Conservation (phyloP, 257 asterid species). For the Agastache rugosa region DNA sequence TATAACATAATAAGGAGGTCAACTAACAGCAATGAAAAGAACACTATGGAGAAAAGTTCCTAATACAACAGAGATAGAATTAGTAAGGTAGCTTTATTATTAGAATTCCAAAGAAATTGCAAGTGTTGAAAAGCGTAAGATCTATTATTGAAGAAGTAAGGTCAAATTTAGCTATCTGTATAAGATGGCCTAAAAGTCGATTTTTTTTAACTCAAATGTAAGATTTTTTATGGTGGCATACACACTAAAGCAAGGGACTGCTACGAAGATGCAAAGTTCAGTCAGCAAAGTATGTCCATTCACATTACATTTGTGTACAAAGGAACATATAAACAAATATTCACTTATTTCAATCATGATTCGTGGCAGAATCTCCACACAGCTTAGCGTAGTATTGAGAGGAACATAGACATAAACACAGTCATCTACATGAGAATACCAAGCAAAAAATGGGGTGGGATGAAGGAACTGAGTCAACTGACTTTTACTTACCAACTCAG, state of each 20-base stretch:
- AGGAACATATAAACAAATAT: not conserved
- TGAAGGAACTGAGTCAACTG: conserved; percentile 13
- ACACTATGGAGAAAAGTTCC: conserved; percentile 10
- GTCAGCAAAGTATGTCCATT: not conserved
- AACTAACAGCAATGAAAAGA: conserved; percentile 19
- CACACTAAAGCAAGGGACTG: conserved; percentile 8
- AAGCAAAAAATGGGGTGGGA: not conserved
- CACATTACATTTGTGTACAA: conserved; percentile 2
- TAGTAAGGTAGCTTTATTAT: conserved; percentile 13
- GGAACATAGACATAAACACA: conserved; percentile 20
- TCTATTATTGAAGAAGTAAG: conserved; percentile 7
- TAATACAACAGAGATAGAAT: conserved; percentile 1
- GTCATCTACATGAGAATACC: conserved; percentile 20
- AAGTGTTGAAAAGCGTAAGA: conserved; percentile 15
- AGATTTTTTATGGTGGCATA: conserved; percentile 2
- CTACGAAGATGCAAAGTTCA: conserved; percentile 13
- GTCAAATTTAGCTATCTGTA: conserved; percentile 4
- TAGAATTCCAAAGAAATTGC: conserved; percentile 10
- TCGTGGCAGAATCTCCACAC: conserved; percentile 20
- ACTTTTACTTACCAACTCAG: conserved; percentile 68
- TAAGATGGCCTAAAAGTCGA: not conserved
- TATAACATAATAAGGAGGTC: conserved; percentile 8
- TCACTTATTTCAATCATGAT: conserved; percentile 8
- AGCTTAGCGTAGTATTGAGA: conserved; percentile 2
- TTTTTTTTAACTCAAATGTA: conserved; percentile 2